phyloP scores from a whole-genome alignment of 495 filamentous ascomycete genomes.

The Rusavskia elegans region DNA sequence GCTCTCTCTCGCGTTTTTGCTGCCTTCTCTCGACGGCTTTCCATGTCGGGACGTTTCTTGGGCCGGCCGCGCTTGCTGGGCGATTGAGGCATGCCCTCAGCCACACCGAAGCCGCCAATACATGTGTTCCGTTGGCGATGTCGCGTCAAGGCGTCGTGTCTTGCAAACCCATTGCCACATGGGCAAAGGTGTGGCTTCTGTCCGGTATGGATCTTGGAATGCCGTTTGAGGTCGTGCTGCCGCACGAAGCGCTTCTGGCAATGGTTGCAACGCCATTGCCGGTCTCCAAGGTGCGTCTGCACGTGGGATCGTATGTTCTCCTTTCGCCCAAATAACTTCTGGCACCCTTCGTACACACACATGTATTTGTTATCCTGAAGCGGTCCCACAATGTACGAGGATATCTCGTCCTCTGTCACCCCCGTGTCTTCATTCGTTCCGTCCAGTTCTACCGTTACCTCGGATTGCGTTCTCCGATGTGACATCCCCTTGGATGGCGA shows the following conservation, averaged over 20 bases:
- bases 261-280: constrained; percentile 76
- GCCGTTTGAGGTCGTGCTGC: constrained; percentile 90
- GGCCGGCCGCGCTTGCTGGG: constrained; percentile 50
- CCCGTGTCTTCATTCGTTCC: constrained; percentile 53
- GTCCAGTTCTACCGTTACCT: constrained; percentile 30
- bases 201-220: constrained; percentile 89
- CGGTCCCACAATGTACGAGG: constrained; percentile 67
- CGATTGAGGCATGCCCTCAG: constrained; percentile 65
- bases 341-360: constrained; percentile 67
- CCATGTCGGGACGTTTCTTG: constrained; percentile 49
- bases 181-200: constrained; percentile 84
- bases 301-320: constrained; percentile 98
- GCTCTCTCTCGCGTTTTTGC: constrained; percentile 30
- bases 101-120: constrained; percentile 79
- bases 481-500: constrained; percentile 20
- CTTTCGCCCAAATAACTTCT: constrained; percentile 74
- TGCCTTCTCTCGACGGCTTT: constrained; percentile 50
- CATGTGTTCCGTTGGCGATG: constrained; percentile 93
- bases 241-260: constrained; percentile 92
- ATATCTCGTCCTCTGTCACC: constrained; percentile 74
- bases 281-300: constrained; percentile 89
- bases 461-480: constrained; percentile 23
- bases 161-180: constrained; percentile 80
- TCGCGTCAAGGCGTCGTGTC: constrained; percentile 86
- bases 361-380: constrained; percentile 61